Evolutionary conservation across 2,329 filamentous ascomycete genomes (phyloP).

Genomic region (Lasiodiplodia citricola): DNA sequence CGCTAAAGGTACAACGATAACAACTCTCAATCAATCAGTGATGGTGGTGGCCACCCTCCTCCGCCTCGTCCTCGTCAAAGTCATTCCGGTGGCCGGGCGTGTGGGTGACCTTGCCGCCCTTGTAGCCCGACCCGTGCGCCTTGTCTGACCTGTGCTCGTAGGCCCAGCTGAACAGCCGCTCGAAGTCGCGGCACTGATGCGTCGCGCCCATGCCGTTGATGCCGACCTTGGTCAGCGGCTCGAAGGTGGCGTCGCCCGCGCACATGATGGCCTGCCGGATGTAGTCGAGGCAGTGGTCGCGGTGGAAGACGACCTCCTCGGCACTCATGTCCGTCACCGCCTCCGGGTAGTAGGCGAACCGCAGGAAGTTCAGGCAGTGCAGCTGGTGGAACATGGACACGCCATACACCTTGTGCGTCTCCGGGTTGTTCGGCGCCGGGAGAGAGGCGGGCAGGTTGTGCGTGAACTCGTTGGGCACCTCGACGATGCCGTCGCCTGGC

Average conservation of each 20-base stretch:
- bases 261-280: slow-evolving; percentile 27
- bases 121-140: background rate
- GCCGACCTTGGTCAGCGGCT: background rate
- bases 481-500: slow-evolving; percentile 17
- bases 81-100: slow-evolving; percentile 9
- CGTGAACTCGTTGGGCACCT: background rate
- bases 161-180: slow-evolving; percentile 17
- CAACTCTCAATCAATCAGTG: background rate
- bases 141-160: slow-evolving; percentile 11
- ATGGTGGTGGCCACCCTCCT: background rate
- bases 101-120: slow-evolving; percentile 11
- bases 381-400: slow-evolving; percentile 38
- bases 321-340: background rate
- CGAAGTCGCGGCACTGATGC: slow-evolving; percentile 14
- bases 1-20: background rate
- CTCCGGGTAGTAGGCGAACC: slow-evolving; percentile 37
- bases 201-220: slow-evolving; percentile 21
- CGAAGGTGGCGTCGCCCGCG: slow-evolving; percentile 25
- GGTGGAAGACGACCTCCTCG: slow-evolving; percentile 6
- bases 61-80: background rate
- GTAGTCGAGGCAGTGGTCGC: slow-evolving; percentile 29
- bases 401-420: slow-evolving; percentile 17
- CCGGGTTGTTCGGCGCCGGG: background rate
- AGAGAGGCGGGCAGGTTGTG: slow-evolving; percentile 6
- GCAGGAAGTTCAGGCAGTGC: slow-evolving; percentile 42